Evolutionary conservation across 345 rosid species (phyloP).

Genomic region (Camelina sativa): DNA sequence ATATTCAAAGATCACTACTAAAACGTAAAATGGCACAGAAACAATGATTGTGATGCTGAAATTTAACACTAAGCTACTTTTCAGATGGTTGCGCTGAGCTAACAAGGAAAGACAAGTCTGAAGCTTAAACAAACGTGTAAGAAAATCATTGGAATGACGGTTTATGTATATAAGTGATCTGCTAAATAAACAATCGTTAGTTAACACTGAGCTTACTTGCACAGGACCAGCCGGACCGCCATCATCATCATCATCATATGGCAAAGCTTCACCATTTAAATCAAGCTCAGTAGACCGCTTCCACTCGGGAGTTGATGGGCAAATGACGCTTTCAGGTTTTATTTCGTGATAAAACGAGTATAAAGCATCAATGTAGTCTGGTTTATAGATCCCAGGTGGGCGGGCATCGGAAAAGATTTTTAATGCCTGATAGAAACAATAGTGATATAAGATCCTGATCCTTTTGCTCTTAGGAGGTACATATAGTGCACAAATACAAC

Average conservation of each 20-base stretch:
- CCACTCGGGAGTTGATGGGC: slow-evolving; percentile 97
- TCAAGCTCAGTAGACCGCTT: slow-evolving; percentile 90
- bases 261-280: slow-evolving; percentile 93
- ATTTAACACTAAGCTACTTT: slow-evolving; percentile 4
- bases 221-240: slow-evolving; percentile 42
- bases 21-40: slow-evolving; percentile 11
- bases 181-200: slow-evolving; percentile 1
- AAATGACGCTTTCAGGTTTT: slow-evolving; percentile 69
- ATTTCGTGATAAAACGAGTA: slow-evolving; percentile 91
- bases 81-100: slow-evolving; percentile 9
- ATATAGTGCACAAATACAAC: slow-evolving; percentile 14
- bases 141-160: slow-evolving; percentile 12
- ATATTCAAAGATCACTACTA: slow-evolving; percentile 15
- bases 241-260: slow-evolving; percentile 50
- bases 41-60: slow-evolving; percentile 8
- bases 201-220: slow-evolving; percentile 33
- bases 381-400: slow-evolving; percentile 97
- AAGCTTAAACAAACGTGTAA: neutral
- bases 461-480: slow-evolving; percentile 3
- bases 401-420: slow-evolving; percentile 83
- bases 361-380: slow-evolving; percentile 83
- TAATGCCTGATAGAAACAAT: slow-evolving; percentile 67
- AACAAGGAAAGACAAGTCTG: neutral
- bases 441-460: slow-evolving; percentile 15
- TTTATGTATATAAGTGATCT: slow-evolving; percentile 6